Base-by-base conservation (phyloP, 75 land plant genomes). In the Pinus taeda region DNA sequence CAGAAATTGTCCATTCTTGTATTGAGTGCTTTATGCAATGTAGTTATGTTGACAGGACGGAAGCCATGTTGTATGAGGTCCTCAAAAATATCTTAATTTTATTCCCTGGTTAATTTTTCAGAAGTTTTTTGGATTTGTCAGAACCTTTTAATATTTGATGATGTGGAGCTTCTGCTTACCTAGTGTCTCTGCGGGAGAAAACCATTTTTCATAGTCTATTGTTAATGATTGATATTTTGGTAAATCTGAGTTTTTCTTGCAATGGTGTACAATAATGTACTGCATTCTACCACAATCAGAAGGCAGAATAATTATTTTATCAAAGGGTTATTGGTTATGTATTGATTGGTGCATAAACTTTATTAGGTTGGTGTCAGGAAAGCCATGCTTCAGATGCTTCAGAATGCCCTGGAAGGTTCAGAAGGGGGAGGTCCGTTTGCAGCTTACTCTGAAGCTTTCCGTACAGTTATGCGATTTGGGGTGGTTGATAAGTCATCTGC, bases 371-470 rank as follows among this genome's bases (percentile, higher is more conserved):
- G 83, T 78, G 98, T 97, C 57, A 85, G 98, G 77, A 89, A 88
- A 86, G 99, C 94, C 30, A 95, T 91, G 57, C 69, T 97, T 60
- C 86, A 85, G 66, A 75, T 97, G 89, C 95, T 97, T 80, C 92
- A 88, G 75, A 92, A 95, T 91, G 99, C 99, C 45, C 81, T 97
- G 67, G 90, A 92, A 83, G 99, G 99, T 33, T 95, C 88, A 42
- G 92, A 84, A 60, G 98, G 95, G 20, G 87, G 60, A 81, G 98
- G 95, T 56, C 81, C 95, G 70, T 72, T 76, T 70, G 76, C 91
- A 74, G 99, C 98, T 53, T 97, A 97, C 83, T 76, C 85, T 39
- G 99, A 97, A 83, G 90, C 98, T 42, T 85, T 86, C 59, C 98
- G 98, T 20, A 78, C 90, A 21, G 87, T 95, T 65, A 82, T 84